Conservation (phyloP, 139 green algal species). For the Micromonas commoda region DNA sequence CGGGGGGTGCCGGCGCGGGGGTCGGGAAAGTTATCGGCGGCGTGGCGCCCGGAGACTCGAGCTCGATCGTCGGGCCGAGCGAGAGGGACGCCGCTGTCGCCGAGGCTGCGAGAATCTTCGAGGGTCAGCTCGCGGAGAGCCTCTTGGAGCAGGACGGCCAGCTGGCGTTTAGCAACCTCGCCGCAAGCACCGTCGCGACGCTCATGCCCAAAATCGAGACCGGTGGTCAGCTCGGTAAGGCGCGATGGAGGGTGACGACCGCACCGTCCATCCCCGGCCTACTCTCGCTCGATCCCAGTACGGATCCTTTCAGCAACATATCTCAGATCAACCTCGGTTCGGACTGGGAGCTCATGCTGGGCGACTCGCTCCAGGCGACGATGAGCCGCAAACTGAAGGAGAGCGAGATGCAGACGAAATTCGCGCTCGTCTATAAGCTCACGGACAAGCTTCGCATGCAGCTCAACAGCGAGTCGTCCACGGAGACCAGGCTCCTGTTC, state of each 20-base stretch:
- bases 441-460: constrained; percentile 70
- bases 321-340: constrained; percentile 64
- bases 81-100: constrained; percentile 17
- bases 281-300: constrained; percentile 54
- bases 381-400: constrained; percentile 73
- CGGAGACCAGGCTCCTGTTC: constrained; percentile 68
- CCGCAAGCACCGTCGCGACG: constrained; percentile 69
- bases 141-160: constrained; percentile 88
- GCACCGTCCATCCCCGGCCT: constrained; percentile 72
- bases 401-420: constrained; percentile 67
- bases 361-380: constrained; percentile 54
- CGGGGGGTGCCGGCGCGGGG: too few species aligned
- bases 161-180: constrained; percentile 80
- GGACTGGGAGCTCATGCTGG: constrained; percentile 84
- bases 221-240: constrained; percentile 73
- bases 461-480: constrained; percentile 58
- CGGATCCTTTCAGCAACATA: constrained; percentile 44
- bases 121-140: constrained; percentile 76
- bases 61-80: constrained; percentile 1
- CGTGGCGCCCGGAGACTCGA: background rate
- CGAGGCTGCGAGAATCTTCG: constrained; percentile 82
- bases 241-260: constrained; percentile 80
- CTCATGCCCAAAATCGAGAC: constrained; percentile 94
- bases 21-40: background rate
- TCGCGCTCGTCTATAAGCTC: constrained; percentile 74